Conservation (phyloP, 2,329 filamentous ascomycete species). For the Zymoseptoria brevis region DNA sequence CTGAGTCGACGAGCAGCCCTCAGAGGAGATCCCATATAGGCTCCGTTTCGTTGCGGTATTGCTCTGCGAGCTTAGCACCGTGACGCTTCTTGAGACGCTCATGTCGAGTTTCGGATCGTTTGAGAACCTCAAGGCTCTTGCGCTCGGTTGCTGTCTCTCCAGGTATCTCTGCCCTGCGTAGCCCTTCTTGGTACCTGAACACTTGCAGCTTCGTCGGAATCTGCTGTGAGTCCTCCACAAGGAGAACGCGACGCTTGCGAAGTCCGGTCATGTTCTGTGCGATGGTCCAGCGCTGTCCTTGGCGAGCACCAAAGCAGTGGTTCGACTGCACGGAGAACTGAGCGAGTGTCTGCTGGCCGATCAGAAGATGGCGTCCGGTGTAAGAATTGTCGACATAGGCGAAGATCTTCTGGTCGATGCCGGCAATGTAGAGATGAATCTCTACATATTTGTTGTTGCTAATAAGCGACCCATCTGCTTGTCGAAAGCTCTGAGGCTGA, state of each 20-base stretch:
- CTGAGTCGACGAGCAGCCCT: no score
- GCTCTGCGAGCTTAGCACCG: neutral
- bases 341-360: neutral
- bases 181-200: neutral
- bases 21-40: no score
- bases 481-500: neutral
- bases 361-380: neutral
- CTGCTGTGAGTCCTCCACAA: neutral
- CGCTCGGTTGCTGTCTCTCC: slow-evolving; percentile 8
- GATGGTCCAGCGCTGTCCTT: slow-evolving; percentile 5
- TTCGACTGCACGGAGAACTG: slow-evolving; percentile 2
- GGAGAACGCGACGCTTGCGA: neutral
- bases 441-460: neutral
- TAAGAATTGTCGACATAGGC: slow-evolving; percentile 3
- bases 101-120: slow-evolving; percentile 1
- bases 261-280: neutral
- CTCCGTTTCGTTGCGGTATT: neutral
- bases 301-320: slow-evolving; percentile 1
- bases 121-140: slow-evolving; percentile 5
- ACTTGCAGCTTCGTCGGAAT: neutral
- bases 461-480: neutral
- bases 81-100: neutral
- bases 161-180: neutral
- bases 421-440: slow-evolving; percentile 6
- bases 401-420: slow-evolving; percentile 1